These are phyloP conservation scores for Trichoderma cornu-damae DNA, from an alignment of 2,329 filamentous ascomycete species.

Conservation along the genomic window DNA sequence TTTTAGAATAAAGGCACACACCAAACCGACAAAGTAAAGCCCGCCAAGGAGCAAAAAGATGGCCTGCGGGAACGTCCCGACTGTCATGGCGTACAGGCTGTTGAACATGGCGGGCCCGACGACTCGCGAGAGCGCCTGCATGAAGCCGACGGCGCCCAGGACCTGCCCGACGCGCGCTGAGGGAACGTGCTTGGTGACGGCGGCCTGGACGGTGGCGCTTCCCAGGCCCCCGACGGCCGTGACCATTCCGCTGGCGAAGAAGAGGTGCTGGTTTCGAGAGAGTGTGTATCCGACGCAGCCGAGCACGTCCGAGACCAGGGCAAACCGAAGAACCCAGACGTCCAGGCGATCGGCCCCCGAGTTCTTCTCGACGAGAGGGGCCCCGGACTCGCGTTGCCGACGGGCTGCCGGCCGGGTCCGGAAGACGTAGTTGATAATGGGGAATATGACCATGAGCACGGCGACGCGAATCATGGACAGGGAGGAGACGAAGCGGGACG, in stretches of 20 bases:
- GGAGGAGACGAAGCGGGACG: slow-evolving; percentile 74
- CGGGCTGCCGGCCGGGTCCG: slow-evolving; percentile 50
- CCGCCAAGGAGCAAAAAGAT: slow-evolving; percentile 71
- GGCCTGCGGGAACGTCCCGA: slow-evolving; percentile 70
- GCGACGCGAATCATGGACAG: slow-evolving; percentile 72
- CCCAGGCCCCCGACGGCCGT: slow-evolving; percentile 79
- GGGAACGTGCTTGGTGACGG: slow-evolving; percentile 87
- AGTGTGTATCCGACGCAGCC: slow-evolving; percentile 73
- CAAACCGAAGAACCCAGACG: slow-evolving; percentile 66
- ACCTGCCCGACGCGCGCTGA: slow-evolving; percentile 75
- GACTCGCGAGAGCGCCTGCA: slow-evolving; percentile 77
- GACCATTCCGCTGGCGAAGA: slow-evolving; percentile 66
- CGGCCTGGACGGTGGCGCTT: slow-evolving; percentile 75
- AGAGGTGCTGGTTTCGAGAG: slow-evolving; percentile 55
- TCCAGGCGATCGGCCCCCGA: slow-evolving; percentile 74
- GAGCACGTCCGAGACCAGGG: slow-evolving; percentile 69
- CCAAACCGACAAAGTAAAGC: slow-evolving; percentile 61
- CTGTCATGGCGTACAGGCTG: slow-evolving; percentile 76
- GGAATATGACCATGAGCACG: slow-evolving; percentile 69
- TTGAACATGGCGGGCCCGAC: slow-evolving; percentile 80
- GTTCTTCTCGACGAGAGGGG: slow-evolving; percentile 43
- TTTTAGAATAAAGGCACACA: slow-evolving; percentile 64
- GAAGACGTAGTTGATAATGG: slow-evolving; percentile 69
- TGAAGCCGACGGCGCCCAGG: slow-evolving; percentile 78
- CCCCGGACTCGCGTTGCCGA: slow-evolving; percentile 35